A percentile compares a stretch with the other conserved stretches of the same genome.
Evolutionary conservation across 257 asterid species (phyloP).

Genomic region (Solanum verrucosum): DNA sequence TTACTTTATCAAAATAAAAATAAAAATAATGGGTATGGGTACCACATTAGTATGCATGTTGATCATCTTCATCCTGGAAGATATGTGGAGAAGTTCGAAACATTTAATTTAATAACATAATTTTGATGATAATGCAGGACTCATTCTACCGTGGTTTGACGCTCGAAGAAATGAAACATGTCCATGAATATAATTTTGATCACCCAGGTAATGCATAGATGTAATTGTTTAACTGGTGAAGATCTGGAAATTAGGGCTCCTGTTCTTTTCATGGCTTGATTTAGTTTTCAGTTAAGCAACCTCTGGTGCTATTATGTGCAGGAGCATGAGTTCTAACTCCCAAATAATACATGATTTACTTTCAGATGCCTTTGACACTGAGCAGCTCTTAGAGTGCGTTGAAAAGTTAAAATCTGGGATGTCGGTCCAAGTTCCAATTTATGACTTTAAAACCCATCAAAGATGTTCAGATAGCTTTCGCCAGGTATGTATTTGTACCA

Average conservation of each 20-base stretch:
- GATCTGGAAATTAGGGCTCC: background rate
- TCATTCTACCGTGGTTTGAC: slow-evolving; percentile 95
- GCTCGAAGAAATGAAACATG: slow-evolving; percentile 63
- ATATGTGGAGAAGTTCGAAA: background rate
- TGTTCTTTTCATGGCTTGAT: background rate
- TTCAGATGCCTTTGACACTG: slow-evolving; percentile 98
- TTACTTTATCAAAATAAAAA: too few relatives aligned
- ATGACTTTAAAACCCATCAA: slow-evolving; percentile 91
- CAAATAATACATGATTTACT: background rate
- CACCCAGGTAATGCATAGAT: slow-evolving; percentile 68
- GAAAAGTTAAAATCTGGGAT: slow-evolving; percentile 59
- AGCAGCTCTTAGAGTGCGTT: slow-evolving; percentile 88
- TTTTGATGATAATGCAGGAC: slow-evolving; percentile 44
- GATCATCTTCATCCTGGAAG: background rate
- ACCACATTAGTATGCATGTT: background rate
- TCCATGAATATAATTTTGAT: slow-evolving; percentile 89
- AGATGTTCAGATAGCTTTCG: slow-evolving; percentile 82
- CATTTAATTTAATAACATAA: background rate
- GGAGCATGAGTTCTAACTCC: slow-evolving; percentile 4
- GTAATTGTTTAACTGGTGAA: background rate
- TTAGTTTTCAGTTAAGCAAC: background rate
- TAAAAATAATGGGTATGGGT: background rate
- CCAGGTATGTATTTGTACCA: slow-evolving; percentile 39
- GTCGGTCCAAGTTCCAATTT: slow-evolving; percentile 84
- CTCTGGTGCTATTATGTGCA: background rate